Conservation (phyloP, 2,329 filamentous ascomycete species). For the Aspergillus costaricaensis region DNA sequence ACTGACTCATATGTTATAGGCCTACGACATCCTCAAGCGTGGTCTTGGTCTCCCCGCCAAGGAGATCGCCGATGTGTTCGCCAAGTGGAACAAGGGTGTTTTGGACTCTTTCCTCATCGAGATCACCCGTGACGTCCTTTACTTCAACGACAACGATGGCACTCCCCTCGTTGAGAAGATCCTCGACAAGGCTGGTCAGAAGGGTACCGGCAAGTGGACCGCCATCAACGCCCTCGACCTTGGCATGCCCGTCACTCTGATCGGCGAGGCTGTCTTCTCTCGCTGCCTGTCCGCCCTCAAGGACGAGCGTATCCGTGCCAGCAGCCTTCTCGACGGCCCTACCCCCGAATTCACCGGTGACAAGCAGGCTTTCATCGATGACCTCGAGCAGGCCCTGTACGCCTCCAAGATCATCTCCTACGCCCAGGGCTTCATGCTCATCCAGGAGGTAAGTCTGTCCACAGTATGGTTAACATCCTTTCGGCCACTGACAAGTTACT, state of each 20-base stretch:
- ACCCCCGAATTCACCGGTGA: conserved; percentile 80
- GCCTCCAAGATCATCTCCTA: conserved; percentile 99
- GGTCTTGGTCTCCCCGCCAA: conserved; percentile 84
- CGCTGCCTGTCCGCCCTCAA: conserved; percentile 95
- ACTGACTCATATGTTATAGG: conserved; percentile 54
- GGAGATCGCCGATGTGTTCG: conserved; percentile 93
- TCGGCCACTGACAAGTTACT: conserved; percentile 12
- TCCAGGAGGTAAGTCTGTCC: conserved; percentile 76
- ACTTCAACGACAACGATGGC: conserved; percentile 95
- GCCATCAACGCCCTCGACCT: conserved; percentile 98
- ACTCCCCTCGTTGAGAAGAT: conserved; percentile 96
- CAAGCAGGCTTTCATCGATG: conserved; percentile 89
- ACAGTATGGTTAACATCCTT: too few relatives aligned
- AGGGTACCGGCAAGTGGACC: conserved; percentile 99
- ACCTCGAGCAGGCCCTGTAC: conserved; percentile 98
- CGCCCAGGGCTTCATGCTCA: conserved; percentile 99
- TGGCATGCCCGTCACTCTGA: conserved; percentile 96
- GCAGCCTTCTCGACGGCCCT: conserved; percentile 76
- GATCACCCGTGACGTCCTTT: conserved; percentile 98
- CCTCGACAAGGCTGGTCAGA: conserved; percentile 96
- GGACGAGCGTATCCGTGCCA: conserved; percentile 83
- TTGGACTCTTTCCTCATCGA: conserved; percentile 99
- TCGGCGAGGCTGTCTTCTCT: conserved; percentile 93
- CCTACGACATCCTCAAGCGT: conserved; percentile 99
- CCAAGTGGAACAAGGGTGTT: conserved; percentile 98